These are phyloP conservation scores for Fraxinus xanthoxyloides DNA, from an alignment of 305 asterid species.

Conservation along the genomic window DNA sequence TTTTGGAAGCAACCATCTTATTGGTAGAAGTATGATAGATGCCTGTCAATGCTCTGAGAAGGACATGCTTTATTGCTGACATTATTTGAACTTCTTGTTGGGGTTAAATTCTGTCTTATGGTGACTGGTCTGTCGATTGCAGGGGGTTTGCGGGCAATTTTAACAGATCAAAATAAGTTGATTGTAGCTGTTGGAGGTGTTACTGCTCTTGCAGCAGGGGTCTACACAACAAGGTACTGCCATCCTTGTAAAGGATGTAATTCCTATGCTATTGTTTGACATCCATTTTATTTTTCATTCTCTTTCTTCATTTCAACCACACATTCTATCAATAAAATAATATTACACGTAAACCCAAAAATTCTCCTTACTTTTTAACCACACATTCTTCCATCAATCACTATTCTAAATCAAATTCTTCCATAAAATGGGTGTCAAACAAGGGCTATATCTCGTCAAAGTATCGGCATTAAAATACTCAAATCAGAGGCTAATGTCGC, in stretches of 20 bases:
- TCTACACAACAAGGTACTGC: slow-evolving; percentile 89
- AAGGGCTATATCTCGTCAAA: not conserved
- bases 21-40: not conserved
- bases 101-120: not conserved
- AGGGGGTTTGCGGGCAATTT: slow-evolving; percentile 87
- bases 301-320: too few relatives aligned
- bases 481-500: not conserved
- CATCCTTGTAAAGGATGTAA: slow-evolving; percentile 4
- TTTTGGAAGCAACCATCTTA: not conserved
- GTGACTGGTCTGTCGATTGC: slow-evolving; percentile 6
- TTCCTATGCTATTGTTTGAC: too few relatives aligned
- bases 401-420: too few relatives aligned
- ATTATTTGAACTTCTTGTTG: not conserved
- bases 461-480: not conserved
- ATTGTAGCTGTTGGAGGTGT: slow-evolving; percentile 95
- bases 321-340: too few relatives aligned
- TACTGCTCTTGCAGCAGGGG: slow-evolving; percentile 96
- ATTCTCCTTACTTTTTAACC: too few relatives aligned
- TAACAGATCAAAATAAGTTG: slow-evolving; percentile 87
- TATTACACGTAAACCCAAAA: too few relatives aligned
- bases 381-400: too few relatives aligned
- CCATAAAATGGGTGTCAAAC: too few relatives aligned
- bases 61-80: not conserved
- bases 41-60: not conserved
- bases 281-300: too few relatives aligned